Base-by-base conservation (phyloP, 208 protist genomes). In the Trypanosoma conorhini region DNA sequence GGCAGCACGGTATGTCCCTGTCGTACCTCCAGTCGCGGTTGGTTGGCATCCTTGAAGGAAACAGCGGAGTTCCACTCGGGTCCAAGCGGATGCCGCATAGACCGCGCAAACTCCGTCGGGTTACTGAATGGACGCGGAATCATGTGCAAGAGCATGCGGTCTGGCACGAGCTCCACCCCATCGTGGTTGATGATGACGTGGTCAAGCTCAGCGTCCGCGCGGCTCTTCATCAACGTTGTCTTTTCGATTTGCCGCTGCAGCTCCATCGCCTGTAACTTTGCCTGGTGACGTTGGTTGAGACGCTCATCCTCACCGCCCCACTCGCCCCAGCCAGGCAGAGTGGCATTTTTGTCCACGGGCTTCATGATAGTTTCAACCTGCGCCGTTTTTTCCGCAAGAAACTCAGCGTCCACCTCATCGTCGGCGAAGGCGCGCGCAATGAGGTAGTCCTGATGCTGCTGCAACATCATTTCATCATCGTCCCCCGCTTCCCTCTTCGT, bases 131-230 rank as follows among this genome's bases (percentile, higher is more conserved):
- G 91, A 0, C 90, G 79, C 0, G 94, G 94, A n/a, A 97, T 83
- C 91, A 96, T 98, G 69, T 94, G 88, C 65, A 97, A 66, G 44
- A 81, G 80, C 87, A 95, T 95, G 57, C 93, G 88, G 72, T 94
- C 86, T 19, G 89, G 88, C 56, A 97, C 92, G 51, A 96, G 77
- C 67, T 98, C 91, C 40, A 95, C 91, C 5, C 91, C 91, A 62
- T 96, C 89, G 64, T 98, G 90, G 70, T 98, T 98, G 77, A 98
- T 98, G 50, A 97, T 96, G 46, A 97, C 94, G 73, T 98, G 87
- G 52, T 95, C 84, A n/a, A 98, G 77, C 7, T 77, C 74, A 0
- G 88, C 84, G 74, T 98, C 94, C 3, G 89, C 89, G 26, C 94
- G 83, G 66, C 85, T 96, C 74, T 88, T 89, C 68, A 91, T 50